Conservation (phyloP, 805 yeast species). For the Wickerhamiella azymoides region DNA sequence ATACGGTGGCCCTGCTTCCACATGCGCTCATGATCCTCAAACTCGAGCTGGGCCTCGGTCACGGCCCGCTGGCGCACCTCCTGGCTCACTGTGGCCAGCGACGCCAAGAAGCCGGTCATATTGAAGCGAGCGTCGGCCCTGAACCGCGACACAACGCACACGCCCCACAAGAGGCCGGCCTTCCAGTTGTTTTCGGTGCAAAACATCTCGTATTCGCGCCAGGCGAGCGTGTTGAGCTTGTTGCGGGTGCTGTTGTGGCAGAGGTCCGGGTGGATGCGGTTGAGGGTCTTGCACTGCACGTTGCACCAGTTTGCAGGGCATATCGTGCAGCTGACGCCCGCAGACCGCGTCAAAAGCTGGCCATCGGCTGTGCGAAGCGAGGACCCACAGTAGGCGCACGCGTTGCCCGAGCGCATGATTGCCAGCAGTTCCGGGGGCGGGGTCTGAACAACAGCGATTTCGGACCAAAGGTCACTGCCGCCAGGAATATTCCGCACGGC, state of each 20-base stretch:
- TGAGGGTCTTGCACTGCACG: constrained; percentile 40
- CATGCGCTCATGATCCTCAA: constrained; percentile 26
- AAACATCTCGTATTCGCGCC: constrained; percentile 43
- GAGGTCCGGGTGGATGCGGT: constrained; percentile 39
- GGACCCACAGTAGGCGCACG: constrained; percentile 62
- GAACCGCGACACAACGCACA: constrained; percentile 34
- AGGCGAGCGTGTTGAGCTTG: constrained; percentile 26
- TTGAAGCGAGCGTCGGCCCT: constrained; percentile 11
- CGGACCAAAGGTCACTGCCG: constrained; percentile 50
- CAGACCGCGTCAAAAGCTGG: constrained; percentile 8
- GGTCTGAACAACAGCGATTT: constrained; percentile 42
- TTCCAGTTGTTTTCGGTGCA: constrained; percentile 54
- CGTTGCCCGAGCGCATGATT: constrained; percentile 45
- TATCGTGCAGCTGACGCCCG: constrained; percentile 29
- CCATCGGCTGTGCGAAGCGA: constrained; percentile 27
- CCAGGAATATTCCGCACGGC: constrained; percentile 34
- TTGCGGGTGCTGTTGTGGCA: constrained; percentile 38
- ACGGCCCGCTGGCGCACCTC: constrained; percentile 46
- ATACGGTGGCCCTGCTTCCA: constrained; percentile 46
- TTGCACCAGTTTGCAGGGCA: constrained; percentile 68
- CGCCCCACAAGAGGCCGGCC: constrained; percentile 51
- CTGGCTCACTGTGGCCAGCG: constrained; percentile 61
- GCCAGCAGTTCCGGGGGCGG: constrained; percentile 56
- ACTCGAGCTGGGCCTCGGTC: constrained; percentile 27
- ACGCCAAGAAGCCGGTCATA: constrained; percentile 33